Conservation (phyloP, 306 rosid genomes). For the Purshia tridentata region DNA sequence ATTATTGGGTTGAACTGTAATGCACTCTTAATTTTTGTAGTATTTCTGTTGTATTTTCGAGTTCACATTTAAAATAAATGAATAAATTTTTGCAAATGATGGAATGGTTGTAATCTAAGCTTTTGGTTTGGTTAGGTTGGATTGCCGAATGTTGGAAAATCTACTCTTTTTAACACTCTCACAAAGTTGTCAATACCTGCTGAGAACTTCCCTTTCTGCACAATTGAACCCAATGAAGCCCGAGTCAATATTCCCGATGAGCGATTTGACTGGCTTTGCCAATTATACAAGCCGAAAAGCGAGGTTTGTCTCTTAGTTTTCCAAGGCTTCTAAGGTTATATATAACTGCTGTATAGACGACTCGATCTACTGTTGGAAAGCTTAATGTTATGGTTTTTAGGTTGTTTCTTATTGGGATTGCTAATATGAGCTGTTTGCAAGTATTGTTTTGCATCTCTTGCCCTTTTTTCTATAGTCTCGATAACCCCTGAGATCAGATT, state of each 20-base stretch:
- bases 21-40: background rate
- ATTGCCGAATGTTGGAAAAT: constrained; percentile 98
- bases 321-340: background rate
- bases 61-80: background rate
- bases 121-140: constrained; percentile 67
- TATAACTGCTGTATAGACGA: background rate
- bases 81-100: background rate
- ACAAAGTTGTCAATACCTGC: constrained; percentile 92
- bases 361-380: background rate
- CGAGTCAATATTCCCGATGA: constrained; percentile 92
- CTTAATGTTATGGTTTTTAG: background rate
- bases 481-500: background rate
- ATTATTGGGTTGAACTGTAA: background rate
- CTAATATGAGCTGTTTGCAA: background rate
- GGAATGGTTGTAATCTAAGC: background rate
- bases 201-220: constrained; percentile 98
- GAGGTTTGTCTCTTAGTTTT: constrained; percentile 51
- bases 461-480: background rate
- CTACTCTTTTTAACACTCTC: constrained; percentile 93
- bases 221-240: constrained; percentile 98
- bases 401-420: background rate
- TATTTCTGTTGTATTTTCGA: background rate
- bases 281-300: constrained; percentile 83
- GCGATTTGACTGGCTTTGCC: constrained; percentile 96
- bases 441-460: background rate